Evolutionary conservation across 306 rosid species (phyloP), one percentile per base, ranked within the genome.

Genomic region (Dalbergia oliveri): DNA sequence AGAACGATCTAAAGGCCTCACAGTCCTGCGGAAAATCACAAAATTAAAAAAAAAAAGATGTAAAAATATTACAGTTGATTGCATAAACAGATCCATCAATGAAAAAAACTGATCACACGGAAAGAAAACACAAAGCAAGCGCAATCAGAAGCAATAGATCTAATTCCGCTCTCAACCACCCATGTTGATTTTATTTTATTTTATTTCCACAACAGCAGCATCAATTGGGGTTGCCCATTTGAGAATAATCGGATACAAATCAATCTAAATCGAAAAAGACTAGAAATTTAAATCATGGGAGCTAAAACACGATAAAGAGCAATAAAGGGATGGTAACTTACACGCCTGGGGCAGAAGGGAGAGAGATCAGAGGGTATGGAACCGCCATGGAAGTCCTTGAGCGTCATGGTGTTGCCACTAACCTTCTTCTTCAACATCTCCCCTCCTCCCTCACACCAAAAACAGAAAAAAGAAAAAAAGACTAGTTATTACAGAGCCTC

Each of bases 281-380:
- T 5, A 11, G 3, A 37, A 77, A 54, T 35, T 65, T 15, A 18
- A 21, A 50, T 1, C 13, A 19, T 26, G 3, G n/a, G 9, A 41
- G 41, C 14, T 6, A 69, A 59, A 68, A 16, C 16, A 31, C 53
- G 11, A 21, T 44, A 59, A 73, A 51, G 6, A 26, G 5, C 50
- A 10, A 44, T 54, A n/a, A n/a, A n/a, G n/a, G n/a, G n/a, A n/a
- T n/a, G n/a, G 39, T 11, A 43, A 82, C 98, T 88, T 87, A 95
- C 99, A 93, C 92, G 81, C 99, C 99, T 3, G 98, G 97, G 76
- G 99, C 99, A 37, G 99, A 93, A 69, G 98, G 99, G 69, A 95
- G 97, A 84, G 79, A 95, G 97, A 91, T 95, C 96, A 78, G 93
- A 86, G 47, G 99, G 99, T 19, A 95, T 95, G 51, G 97, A 93